phyloP scores from a whole-genome alignment of 1,284 basidiomycete genomes.

The Schizophyllum amplum region DNA sequence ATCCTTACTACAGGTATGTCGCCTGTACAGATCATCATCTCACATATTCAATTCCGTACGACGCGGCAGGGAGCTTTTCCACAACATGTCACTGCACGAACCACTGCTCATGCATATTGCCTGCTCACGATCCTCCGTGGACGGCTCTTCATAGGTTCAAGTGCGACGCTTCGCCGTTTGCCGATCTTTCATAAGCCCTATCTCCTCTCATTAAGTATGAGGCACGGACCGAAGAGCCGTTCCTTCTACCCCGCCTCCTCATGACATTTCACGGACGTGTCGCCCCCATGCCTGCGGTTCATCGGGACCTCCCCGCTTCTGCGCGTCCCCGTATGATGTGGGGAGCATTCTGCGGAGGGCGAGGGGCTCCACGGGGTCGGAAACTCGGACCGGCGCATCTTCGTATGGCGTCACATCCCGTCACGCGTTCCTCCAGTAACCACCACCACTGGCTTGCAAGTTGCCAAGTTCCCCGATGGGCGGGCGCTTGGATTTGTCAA shows the following conservation, averaged over 20 bases:
- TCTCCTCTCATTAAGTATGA: background rate
- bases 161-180: too few species aligned
- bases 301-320: background rate
- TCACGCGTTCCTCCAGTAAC: background rate
- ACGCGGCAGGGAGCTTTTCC: too few species aligned
- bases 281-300: background rate
- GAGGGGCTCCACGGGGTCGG: background rate
- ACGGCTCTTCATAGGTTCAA: too few species aligned
- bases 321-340: background rate
- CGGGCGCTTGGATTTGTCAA: background rate
- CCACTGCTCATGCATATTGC: too few species aligned
- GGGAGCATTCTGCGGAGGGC: background rate
- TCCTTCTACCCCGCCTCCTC: background rate
- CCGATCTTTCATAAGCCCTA: background rate
- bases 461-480: background rate
- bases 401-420: background rate
- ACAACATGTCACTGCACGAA: too few species aligned
- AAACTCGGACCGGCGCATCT: background rate
- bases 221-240: background rate
- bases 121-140: too few species aligned
- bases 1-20: too few species aligned
- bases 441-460: background rate
- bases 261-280: background rate
- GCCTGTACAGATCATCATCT: too few species aligned
- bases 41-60: too few species aligned